Evolutionary conservation across 2,329 filamentous ascomycete genomes (phyloP).

Genomic region (Canariomyces notabilis): DNA sequence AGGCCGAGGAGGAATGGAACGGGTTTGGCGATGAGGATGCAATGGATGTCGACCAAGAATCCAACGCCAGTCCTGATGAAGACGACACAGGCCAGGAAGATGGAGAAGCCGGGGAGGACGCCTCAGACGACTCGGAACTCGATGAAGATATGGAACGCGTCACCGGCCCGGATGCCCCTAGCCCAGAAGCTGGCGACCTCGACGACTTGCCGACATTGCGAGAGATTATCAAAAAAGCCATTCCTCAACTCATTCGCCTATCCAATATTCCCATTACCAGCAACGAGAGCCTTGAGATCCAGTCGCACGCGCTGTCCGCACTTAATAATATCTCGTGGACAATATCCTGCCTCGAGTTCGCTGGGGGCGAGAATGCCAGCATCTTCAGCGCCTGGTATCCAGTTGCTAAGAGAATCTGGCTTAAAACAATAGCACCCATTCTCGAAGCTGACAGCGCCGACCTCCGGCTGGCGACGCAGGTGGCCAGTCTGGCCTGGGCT

Average conservation of each 20-base stretch:
- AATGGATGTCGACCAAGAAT: slow-evolving; percentile 34
- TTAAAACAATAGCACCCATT: slow-evolving; percentile 49
- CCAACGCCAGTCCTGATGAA: slow-evolving; percentile 27
- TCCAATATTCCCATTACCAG: slow-evolving; percentile 36
- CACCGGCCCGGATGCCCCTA: slow-evolving; percentile 39
- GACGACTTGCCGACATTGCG: slow-evolving; percentile 52
- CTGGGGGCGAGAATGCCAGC: slow-evolving; percentile 46
- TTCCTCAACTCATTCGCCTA: slow-evolving; percentile 47
- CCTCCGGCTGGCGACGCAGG: slow-evolving; percentile 54
- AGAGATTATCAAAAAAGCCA: slow-evolving; percentile 40
- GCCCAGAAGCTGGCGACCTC: slow-evolving; percentile 39
- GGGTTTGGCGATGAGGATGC: slow-evolving; percentile 35
- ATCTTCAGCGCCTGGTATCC: slow-evolving; percentile 52
- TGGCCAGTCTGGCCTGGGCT: slow-evolving; percentile 63
- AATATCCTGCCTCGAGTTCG: slow-evolving; percentile 56
- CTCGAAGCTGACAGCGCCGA: slow-evolving; percentile 58
- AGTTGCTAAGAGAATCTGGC: slow-evolving; percentile 53
- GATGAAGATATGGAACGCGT: slow-evolving; percentile 63
- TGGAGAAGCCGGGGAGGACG: slow-evolving; percentile 33
- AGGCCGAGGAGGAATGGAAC: slow-evolving; percentile 33
- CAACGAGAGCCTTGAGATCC: slow-evolving; percentile 42
- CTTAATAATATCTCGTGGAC: slow-evolving; percentile 67
- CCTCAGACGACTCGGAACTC: slow-evolving; percentile 41
- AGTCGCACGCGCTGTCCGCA: slow-evolving; percentile 51
- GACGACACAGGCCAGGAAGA: slow-evolving; percentile 32